Conservation (phyloP, 2,329 filamentous ascomycete species). For the Xylaria sp. region DNA sequence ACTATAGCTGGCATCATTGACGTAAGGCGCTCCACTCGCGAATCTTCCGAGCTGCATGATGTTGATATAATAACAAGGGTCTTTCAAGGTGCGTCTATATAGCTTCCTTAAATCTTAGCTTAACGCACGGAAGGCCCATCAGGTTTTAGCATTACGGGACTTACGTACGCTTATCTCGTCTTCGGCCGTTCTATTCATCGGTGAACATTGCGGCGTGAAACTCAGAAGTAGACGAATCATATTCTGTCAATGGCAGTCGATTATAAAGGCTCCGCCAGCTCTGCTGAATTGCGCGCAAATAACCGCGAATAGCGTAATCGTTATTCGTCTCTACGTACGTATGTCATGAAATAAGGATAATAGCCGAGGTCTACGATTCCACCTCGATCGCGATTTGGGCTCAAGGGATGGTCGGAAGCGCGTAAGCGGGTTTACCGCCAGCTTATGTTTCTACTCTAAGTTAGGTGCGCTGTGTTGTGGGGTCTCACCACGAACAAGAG, state of each 20-base stretch:
- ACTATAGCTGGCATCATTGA: too few relatives aligned
- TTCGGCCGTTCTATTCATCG: too few relatives aligned
- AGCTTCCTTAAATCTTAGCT: too few relatives aligned
- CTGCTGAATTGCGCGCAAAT: not conserved
- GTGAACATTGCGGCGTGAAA: not conserved
- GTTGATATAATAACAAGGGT: too few relatives aligned
- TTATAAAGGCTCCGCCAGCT: not conserved
- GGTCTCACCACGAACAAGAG: slow-evolving; percentile 3
- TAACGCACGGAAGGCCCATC: too few relatives aligned
- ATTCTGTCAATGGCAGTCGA: not conserved
- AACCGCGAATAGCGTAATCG: not conserved
- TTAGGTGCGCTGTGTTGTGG: slow-evolving; percentile 1
- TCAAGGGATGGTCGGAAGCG: not conserved
- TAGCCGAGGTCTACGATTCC: not conserved
- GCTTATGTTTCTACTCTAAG: not conserved
- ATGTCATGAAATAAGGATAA: not conserved
- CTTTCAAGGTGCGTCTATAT: too few relatives aligned
- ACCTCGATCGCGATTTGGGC: not conserved
- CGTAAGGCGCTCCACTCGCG: too few relatives aligned
- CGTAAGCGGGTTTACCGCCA: not conserved
- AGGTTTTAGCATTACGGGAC: too few relatives aligned
- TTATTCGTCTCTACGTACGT: not conserved
- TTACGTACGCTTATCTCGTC: too few relatives aligned
- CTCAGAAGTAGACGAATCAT: not conserved
- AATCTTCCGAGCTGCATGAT: too few relatives aligned